Evolutionary conservation across 192 early-diverging fungal species (phyloP), one percentile per base, ranked within the genome.

Genomic region (Coemansia sp.): DNA sequence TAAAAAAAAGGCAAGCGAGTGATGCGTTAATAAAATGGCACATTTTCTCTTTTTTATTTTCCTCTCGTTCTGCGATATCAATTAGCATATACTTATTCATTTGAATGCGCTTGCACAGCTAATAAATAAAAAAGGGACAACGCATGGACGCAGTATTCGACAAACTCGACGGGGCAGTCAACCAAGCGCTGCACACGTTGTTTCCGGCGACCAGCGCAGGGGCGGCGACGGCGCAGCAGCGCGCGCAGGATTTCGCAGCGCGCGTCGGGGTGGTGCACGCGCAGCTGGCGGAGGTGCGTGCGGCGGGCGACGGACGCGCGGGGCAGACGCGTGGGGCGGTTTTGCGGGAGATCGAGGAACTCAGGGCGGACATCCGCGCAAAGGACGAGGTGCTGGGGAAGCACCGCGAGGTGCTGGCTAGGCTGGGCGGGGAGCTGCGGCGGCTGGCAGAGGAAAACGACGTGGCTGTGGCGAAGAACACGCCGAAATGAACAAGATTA

Each of bases 101-200:
- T n/a, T n/a, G n/a, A n/a, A n/a, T n/a, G n/a, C n/a, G n/a, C n/a
- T n/a, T n/a, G n/a, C n/a, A n/a, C n/a, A n/a, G n/a, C n/a, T n/a
- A n/a, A n/a, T n/a, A 38, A 6, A 53, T 38, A 53, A 53, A 53
- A 22, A n/a, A n/a, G n/a, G n/a, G n/a, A n/a, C n/a, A n/a, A n/a
- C n/a, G n/a, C n/a, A 70, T 78, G 74, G 60, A 78, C 33, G 53
- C 48, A 5, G 3, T 71, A 41, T 63, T 78, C 15, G 55, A 64
- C 39, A 67, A 64, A 12, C 50, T 78, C 8, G 74, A 78, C 50
- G 49, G 44, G 18, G 49, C 63, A 12, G 74, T 78, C 0, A 68
- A 67, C 12, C 25, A 57, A 9, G 61, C 74, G 4, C 37, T 78
- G 15, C 52, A 41, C 3, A 67, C 57, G 13, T 58, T 78, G 10